phyloP scores from a whole-genome alignment of 2,329 filamentous ascomycete genomes.

The Cladosporium phlei region DNA sequence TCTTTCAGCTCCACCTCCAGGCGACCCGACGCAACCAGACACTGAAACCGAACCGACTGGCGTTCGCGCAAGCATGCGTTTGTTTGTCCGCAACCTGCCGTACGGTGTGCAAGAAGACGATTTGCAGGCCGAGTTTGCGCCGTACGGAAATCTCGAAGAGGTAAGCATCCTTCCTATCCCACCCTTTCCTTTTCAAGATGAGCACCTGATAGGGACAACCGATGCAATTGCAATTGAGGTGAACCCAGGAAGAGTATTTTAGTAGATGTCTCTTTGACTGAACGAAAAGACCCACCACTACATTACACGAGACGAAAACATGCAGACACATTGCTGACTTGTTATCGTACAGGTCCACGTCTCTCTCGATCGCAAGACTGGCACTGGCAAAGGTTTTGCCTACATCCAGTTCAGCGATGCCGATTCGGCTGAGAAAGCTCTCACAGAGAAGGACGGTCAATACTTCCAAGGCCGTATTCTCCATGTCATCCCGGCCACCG shows the following conservation, averaged over 20 bases:
- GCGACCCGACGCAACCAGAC: neutral
- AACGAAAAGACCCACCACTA: conserved; percentile 23
- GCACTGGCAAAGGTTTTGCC: conserved; percentile 81
- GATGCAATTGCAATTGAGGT: conserved; percentile 91
- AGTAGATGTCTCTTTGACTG: conserved; percentile 98
- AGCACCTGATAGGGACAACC: conserved; percentile 99
- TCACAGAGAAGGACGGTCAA: conserved; percentile 72
- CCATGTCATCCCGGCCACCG: conserved; percentile 79
- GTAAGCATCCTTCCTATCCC: conserved; percentile 54
- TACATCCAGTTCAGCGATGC: conserved; percentile 74
- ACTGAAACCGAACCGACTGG: conserved; percentile 29
- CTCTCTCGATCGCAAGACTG: conserved; percentile 64
- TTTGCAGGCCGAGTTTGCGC: conserved; percentile 64
- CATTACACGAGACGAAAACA: neutral
- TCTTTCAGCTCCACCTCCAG: neutral
- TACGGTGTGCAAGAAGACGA: conserved; percentile 76
- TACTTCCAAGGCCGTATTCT: conserved; percentile 89
- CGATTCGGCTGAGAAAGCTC: conserved; percentile 71
- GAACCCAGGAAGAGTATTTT: conserved; percentile 90
- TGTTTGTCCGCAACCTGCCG: conserved; percentile 86
- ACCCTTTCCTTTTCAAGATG: conserved; percentile 61
- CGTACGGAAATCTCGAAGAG: conserved; percentile 77
- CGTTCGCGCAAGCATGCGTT: conserved; percentile 66
- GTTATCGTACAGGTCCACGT: conserved; percentile 67
- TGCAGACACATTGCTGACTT: conserved; percentile 9